Base-by-base conservation (phyloP, 345 rosid genomes). In the Aurinia saxatilis region DNA sequence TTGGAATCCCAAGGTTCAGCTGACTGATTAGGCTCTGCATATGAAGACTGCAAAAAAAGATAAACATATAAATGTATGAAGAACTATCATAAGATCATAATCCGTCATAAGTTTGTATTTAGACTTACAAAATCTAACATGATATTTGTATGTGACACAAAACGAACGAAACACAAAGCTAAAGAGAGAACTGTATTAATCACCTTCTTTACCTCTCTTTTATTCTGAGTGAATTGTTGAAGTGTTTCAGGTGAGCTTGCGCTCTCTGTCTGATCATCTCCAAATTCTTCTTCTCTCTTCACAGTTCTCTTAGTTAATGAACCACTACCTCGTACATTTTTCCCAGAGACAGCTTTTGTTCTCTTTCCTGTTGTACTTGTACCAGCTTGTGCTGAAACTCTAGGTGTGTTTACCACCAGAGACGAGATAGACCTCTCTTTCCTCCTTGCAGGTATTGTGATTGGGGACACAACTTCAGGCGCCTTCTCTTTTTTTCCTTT, bases 381-480 rank as follows among this genome's bases (percentile, higher is more conserved):
- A 57, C 80, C 76, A 76, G 79, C 35, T 75, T 81, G 85, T 35
- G 81, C 65, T 67, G 86, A 81, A 42, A 83, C 87, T 70, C 80
- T 83, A 37, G 97, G 96, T 64, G 91, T 72, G 63, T 76, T 82
- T 52, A 93, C 95, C 37, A 87, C 99, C 84, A 93, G 75, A 13
- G 93, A 86, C 19, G 97, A 87, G 69, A 93, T 81, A 33, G 99
- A 93, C 74, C 97, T 82, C 77, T 93, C 99, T 74, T 93, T 93
- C 75, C 97, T 87, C 79, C 84, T 86, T 57, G 82, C 78, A 38
- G 76, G 76, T 65, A 86, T 68, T 59, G 82, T 41, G 68, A 78
- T 67, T 0, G 87, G 76, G 30, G 90, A 78, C 33, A 70, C 77
- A 67, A 77, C 71, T 73, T 84, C 90, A 60, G 88, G 74, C 34